phyloP scores from a whole-genome alignment of 2,329 filamentous ascomycete species.

The Claviceps pusilla region DNA sequence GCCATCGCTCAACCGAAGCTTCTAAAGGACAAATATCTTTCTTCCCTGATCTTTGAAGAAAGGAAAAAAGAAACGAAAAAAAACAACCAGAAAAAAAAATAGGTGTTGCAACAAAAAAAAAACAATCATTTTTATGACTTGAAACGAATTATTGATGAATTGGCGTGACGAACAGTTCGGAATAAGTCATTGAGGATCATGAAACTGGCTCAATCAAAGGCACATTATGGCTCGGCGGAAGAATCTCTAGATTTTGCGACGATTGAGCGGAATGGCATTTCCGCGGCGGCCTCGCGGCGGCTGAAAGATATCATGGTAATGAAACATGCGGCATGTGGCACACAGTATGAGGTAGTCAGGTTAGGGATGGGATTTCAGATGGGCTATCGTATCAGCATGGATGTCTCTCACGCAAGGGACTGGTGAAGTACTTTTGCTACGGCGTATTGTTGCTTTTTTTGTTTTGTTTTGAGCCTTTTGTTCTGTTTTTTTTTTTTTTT shows the following conservation, averaged over 20 bases:
- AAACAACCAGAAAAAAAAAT: neutral
- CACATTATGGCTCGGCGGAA: neutral
- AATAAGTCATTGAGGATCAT: neutral
- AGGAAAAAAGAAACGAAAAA: slow-evolving; percentile 3
- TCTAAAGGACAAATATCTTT: slow-evolving; percentile 12
- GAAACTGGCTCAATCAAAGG: neutral
- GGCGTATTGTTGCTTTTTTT: neutral
- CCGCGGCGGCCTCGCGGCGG: slow-evolving; percentile 15
- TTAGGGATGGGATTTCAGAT: neutral
- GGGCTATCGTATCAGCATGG: neutral
- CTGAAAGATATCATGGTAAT: slow-evolving; percentile 14
- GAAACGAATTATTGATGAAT: slow-evolving; percentile 8
- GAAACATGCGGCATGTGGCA: slow-evolving; percentile 5
- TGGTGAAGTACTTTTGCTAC: neutral
- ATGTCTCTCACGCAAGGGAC: neutral
- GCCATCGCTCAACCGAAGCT: slow-evolving; percentile 17
- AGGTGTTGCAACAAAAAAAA: neutral
- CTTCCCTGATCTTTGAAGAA: neutral
- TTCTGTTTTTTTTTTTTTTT: neutral
- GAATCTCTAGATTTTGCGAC: neutral
- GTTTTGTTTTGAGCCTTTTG: neutral
- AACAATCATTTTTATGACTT: slow-evolving; percentile 9
- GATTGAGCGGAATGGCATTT: neutral
- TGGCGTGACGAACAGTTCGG: neutral
- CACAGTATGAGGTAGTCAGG: neutral